Percentiles rank a stretch among this genome's conserved stretches.
Evolutionary conservation across 1,284 basidiomycete species (phyloP).

Genomic region (Ceratobasidium sp.): DNA sequence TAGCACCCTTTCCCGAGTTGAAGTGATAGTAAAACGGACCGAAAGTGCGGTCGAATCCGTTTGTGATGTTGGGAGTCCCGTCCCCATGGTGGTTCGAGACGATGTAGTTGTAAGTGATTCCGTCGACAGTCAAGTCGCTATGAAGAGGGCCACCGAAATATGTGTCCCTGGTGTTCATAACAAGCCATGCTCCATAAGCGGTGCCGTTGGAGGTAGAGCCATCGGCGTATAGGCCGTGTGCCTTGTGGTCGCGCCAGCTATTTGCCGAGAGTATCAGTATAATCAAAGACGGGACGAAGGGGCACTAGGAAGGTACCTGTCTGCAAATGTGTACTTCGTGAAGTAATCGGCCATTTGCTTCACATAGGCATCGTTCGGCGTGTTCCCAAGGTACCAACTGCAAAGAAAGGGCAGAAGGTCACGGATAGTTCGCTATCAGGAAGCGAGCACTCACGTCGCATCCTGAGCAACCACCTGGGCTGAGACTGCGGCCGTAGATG

Average conservation of each 20-base stretch:
- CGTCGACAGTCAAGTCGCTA: constrained; percentile 54
- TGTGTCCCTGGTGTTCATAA: constrained; percentile 54
- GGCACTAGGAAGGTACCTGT: constrained; percentile 39
- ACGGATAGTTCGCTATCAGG: neutral
- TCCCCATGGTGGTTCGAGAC: constrained; percentile 54
- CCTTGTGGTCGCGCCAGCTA: constrained; percentile 41
- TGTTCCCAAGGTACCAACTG: constrained; percentile 52
- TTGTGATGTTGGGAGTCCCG: constrained; percentile 52
- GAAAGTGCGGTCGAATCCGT: constrained; percentile 54
- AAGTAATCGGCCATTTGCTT: constrained; percentile 53
- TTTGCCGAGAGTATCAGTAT: neutral
- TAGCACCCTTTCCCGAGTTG: constrained; percentile 47
- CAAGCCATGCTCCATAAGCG: constrained; percentile 53
- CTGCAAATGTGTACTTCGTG: constrained; percentile 53
- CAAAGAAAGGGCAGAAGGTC: neutral
- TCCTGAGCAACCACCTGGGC: constrained; percentile 52
- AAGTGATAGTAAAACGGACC: constrained; percentile 53
- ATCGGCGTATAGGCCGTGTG: constrained; percentile 54
- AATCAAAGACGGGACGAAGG: neutral
- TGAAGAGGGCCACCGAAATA: constrained; percentile 53
- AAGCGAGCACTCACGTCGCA: constrained; percentile 49
- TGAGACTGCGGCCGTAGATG: constrained; percentile 51
- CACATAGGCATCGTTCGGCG: constrained; percentile 50
- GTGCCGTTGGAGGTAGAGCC: constrained; percentile 51
- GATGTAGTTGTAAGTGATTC: constrained; percentile 53